These are phyloP conservation scores for Leccinum fibrillosum DNA, from an alignment of 768 basidiomycete genomes.

Conservation along the genomic window DNA sequence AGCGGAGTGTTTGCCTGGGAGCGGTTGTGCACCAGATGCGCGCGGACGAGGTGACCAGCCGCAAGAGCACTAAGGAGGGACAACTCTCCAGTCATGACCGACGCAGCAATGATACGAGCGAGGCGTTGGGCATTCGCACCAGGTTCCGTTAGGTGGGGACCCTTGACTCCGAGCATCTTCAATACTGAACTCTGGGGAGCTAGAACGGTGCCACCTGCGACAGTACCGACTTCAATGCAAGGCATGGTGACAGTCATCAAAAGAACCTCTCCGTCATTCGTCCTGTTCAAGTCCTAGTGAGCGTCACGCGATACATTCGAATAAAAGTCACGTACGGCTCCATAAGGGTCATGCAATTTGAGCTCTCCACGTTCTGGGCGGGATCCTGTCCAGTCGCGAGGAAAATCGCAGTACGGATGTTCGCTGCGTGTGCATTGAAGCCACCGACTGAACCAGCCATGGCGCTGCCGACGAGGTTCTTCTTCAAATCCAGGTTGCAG, in stretches of 20 bases:
- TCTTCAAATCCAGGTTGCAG: slow-evolving; percentile 92
- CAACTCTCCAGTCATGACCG: slow-evolving; percentile 98
- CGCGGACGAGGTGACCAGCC: slow-evolving; percentile 90
- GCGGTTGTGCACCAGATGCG: slow-evolving; percentile 91
- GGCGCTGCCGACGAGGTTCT: slow-evolving; percentile 95
- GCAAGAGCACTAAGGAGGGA: slow-evolving; percentile 90
- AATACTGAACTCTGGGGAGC: slow-evolving; percentile 87
- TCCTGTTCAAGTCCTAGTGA: slow-evolving; percentile 41
- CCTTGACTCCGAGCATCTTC: slow-evolving; percentile 90
- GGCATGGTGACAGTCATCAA: slow-evolving; percentile 96
- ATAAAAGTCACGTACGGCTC: slow-evolving; percentile 18
- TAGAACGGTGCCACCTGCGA: slow-evolving; percentile 94
- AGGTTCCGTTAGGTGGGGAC: slow-evolving; percentile 82
- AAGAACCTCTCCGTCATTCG: slow-evolving; percentile 85
- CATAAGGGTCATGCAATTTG: too few relatives aligned
- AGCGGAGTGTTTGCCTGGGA: slow-evolving; percentile 78
- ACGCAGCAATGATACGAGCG: slow-evolving; percentile 84
- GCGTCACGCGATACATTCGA: slow-evolving; percentile 1
- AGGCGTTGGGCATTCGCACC: slow-evolving; percentile 88
- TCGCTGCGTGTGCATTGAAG: slow-evolving; percentile 98
- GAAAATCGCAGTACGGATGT: slow-evolving; percentile 47
- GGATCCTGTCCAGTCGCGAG: too few relatives aligned
- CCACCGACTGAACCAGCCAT: slow-evolving; percentile 98
- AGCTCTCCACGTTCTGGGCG: too few relatives aligned
- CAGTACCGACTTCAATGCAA: slow-evolving; percentile 97